Base-by-base conservation (phyloP, 371 early-diverging fungal species). In the Dinochytrium kinnereticum region DNA sequence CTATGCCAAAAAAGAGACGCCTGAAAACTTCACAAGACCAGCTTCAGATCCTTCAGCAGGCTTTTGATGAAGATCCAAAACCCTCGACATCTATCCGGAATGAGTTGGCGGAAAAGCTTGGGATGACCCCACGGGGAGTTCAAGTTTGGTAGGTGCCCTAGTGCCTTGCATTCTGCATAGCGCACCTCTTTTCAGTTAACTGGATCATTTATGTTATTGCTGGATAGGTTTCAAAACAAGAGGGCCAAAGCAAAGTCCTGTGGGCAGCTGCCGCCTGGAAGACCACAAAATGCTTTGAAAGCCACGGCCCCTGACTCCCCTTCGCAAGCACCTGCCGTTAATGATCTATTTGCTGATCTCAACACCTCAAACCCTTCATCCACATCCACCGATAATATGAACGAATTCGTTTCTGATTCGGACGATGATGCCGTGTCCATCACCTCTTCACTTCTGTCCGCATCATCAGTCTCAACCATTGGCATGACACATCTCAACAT, bases 381-480 rank as follows among this genome's bases (percentile, higher is more conserved):
- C n/a, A 7, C 24, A n/a, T 24, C 61, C 3, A 10, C 61, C 61
- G 24, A 61, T 36, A 30, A 26, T 61, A 3, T 61, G 13, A 34
- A 31, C 36, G 61, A 61, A 37, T 61, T 33, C 61, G 61, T 61
- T 13, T 61, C 61, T 3, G 61, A 61, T 34, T 61, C 61, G 15
- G 61, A 61, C 24, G 61, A 61, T 24, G 61, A 61, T 34, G 31
- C 3, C 2, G 61, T 36, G 3, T 61, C 61, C 36, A 7, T 34
- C 3, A 17, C 36, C 2, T 28, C 61, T 3, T 61, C 61, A 17
- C 24, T 34, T 61, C 34, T 33, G 7, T 61, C 36, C 34, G 7
- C 55, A 13, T 61, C 61, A 3, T 61, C 61, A 17, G 61, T 61
- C 34, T 61, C 61, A 17, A 61, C 61, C 3, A 10, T 61, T 3